Evolutionary conservation across 345 rosid genomes (phyloP).

Genomic region (Gossypium mustelinum): DNA sequence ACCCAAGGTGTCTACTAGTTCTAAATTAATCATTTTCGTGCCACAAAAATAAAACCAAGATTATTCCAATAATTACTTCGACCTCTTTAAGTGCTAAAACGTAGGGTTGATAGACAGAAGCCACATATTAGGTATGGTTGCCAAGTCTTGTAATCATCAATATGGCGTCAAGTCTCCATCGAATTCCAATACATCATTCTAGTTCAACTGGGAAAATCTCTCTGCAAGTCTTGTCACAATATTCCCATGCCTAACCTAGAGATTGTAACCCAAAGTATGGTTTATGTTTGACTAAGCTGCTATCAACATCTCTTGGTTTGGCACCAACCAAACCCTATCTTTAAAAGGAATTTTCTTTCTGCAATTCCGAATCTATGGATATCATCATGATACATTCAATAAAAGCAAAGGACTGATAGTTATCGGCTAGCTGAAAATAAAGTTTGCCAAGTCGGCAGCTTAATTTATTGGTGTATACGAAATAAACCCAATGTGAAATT

Average conservation of each 20-base stretch:
- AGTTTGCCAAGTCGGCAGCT: neutral
- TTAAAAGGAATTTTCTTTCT: neutral
- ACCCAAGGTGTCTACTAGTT: neutral
- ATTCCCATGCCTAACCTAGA: neutral
- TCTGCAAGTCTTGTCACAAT: neutral
- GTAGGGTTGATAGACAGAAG: neutral
- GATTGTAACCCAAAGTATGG: neutral
- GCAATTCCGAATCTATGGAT: neutral
- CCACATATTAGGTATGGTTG: neutral
- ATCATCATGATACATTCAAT: neutral
- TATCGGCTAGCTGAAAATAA: neutral
- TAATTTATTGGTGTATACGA: neutral
- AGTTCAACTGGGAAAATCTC: neutral
- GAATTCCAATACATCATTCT: neutral
- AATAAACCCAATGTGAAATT: neutral
- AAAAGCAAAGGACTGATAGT: neutral
- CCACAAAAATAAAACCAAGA: neutral
- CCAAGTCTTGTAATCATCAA: neutral
- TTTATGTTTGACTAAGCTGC: conserved; percentile 1
- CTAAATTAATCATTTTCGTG: neutral
- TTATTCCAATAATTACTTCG: neutral
- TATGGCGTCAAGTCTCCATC: neutral
- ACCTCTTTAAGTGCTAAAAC: conserved; percentile 4
- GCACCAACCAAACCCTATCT: conserved; percentile 2
- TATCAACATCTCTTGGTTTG: neutral